Evolutionary conservation across 768 basidiomycete species (phyloP).

Genomic region (Hericium rajendrae): DNA sequence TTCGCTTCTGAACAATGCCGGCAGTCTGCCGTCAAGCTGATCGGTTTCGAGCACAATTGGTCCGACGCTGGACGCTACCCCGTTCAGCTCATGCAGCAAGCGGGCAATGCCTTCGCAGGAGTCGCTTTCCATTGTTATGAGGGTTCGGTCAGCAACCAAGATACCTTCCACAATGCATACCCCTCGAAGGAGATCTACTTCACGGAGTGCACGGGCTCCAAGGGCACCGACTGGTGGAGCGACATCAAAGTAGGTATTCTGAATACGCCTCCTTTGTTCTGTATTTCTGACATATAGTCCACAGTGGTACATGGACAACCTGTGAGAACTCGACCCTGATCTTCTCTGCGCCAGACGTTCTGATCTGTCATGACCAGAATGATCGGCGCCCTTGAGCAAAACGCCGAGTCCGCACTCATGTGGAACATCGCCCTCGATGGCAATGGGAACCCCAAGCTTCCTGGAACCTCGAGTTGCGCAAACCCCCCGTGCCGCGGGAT

Average conservation of each 20-base stretch:
- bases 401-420: constrained; percentile 45
- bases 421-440: constrained; percentile 68
- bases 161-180: constrained; percentile 42
- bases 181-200: constrained; percentile 49
- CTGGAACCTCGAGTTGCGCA: constrained; percentile 53
- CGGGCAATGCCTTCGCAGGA: constrained; percentile 45
- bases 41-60: constrained; percentile 76
- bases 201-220: constrained; percentile 55
- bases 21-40: constrained; percentile 50
- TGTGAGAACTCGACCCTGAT: constrained; percentile 25
- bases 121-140: constrained; percentile 68
- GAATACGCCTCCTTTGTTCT: not conserved
- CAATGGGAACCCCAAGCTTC: constrained; percentile 52
- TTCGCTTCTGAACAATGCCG: constrained; percentile 51
- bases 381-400: constrained; percentile 31
- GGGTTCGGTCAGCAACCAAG: constrained; percentile 44
- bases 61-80: constrained; percentile 53
- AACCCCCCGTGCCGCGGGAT: constrained; percentile 55
- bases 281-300: not conserved
- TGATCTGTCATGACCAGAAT: constrained; percentile 18
- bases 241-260: constrained; percentile 53
- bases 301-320: constrained; percentile 62
- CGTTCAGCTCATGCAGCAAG: constrained; percentile 48
- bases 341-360: too few relatives aligned
- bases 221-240: constrained; percentile 68